phyloP scores from a whole-genome alignment of 805 yeast genomes.

The Yamadazyma endophytica region DNA sequence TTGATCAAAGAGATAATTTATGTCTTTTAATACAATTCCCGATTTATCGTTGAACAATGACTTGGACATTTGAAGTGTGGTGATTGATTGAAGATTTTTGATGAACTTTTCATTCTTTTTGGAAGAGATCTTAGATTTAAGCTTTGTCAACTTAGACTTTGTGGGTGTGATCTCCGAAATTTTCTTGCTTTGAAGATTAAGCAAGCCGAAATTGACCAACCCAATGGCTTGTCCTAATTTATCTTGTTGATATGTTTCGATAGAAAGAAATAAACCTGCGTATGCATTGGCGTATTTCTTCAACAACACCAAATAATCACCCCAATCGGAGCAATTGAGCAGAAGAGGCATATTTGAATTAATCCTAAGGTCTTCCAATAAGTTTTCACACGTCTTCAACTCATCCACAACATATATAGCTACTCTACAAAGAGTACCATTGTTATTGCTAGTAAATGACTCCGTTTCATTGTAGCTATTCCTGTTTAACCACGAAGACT shows the following conservation, averaged over 20 bases:
- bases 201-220: conserved; percentile 31
- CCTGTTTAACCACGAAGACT: conserved; percentile 36
- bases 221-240: conserved; percentile 47
- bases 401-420: conserved; percentile 39
- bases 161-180: conserved; percentile 10
- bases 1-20: conserved; percentile 37
- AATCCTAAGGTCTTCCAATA: conserved; percentile 13
- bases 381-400: conserved; percentile 17
- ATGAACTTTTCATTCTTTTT: conserved; percentile 29
- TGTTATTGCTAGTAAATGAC: conserved; percentile 18
- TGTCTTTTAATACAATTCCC: conserved; percentile 32
- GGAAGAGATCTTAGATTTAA: conserved; percentile 23
- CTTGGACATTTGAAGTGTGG: conserved; percentile 30
- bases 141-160: conserved; percentile 11
- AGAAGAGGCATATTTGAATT: conserved; percentile 2
- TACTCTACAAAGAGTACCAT: conserved; percentile 43
- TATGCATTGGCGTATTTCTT: conserved; percentile 37
- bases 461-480: conserved; percentile 15
- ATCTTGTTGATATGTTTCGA: conserved; percentile 42
- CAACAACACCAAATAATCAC: conserved; percentile 24
- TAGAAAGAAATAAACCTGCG: conserved; percentile 40
- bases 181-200: conserved; percentile 33
- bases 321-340: conserved; percentile 19
- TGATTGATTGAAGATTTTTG: conserved; percentile 27
- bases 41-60: conserved; percentile 31